These are phyloP conservation scores for Rhypophila decipiens DNA, from an alignment of 495 filamentous ascomycete genomes.

Conservation along the genomic window DNA sequence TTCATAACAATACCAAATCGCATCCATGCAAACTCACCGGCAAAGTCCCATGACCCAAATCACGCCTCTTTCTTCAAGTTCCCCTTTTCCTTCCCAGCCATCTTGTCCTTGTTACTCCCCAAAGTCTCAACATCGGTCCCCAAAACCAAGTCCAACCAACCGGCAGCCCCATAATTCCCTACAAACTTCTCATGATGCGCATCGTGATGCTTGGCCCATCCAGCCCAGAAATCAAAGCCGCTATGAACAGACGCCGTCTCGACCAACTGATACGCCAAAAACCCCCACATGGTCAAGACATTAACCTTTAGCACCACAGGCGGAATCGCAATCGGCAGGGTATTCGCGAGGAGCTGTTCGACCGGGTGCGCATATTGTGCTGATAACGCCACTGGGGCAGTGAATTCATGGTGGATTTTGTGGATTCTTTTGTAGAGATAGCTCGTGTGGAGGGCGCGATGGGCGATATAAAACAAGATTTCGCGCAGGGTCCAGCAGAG, in stretches of 20 bases:
- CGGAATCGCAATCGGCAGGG: constrained; percentile 47
- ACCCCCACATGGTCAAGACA: constrained; percentile 47
- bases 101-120: constrained; percentile 4
- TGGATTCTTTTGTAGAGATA: constrained; percentile 46
- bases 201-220: constrained; percentile 46
- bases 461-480: constrained; percentile 49
- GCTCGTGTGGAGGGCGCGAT: constrained; percentile 49
- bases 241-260: constrained; percentile 49
- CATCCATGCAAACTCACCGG: too few relatives aligned
- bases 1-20: too few relatives aligned
- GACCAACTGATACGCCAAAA: constrained; percentile 38
- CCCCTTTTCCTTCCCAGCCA: too few relatives aligned
- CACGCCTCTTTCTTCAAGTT: too few relatives aligned
- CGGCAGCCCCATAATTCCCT: constrained; percentile 34
- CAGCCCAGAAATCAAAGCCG: constrained; percentile 46
- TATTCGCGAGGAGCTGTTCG: constrained; percentile 51
- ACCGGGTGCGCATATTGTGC: constrained; percentile 54
- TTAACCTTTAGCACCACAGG: constrained; percentile 41
- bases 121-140: constrained; percentile 30
- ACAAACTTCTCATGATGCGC: constrained; percentile 42
- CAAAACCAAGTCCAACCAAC: constrained; percentile 36
- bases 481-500: constrained; percentile 54
- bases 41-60: too few relatives aligned
- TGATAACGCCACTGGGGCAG: constrained; percentile 50
- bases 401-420: constrained; percentile 53